These are phyloP conservation scores for Penicillium cinerascens DNA, from an alignment of 495 filamentous ascomycete species.

Conservation along the genomic window DNA sequence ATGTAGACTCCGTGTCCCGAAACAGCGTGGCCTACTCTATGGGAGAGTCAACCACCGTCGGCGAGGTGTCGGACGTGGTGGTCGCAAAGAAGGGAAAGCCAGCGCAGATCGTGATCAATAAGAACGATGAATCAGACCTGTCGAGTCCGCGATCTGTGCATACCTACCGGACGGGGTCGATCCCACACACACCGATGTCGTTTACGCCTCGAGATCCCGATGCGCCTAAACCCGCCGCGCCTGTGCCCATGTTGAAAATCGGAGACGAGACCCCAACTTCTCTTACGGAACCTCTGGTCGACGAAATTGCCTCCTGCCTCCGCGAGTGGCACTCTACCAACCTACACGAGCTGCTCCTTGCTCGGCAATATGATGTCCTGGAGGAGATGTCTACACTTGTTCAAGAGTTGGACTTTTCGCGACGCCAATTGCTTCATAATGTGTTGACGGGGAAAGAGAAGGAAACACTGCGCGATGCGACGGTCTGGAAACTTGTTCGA, in stretches of 20 bases:
- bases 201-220: conserved; percentile 46
- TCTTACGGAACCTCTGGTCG: conserved; percentile 83
- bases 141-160: conserved; percentile 32
- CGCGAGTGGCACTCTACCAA: conserved; percentile 98
- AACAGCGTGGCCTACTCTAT: conserved; percentile 31
- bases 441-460: conserved; percentile 87
- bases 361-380: conserved; percentile 71
- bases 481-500: conserved; percentile 89
- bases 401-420: conserved; percentile 70
- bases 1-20: conserved; percentile 21
- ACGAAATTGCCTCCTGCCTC: conserved; percentile 94
- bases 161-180: conserved; percentile 26
- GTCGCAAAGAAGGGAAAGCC: conserved; percentile 42
- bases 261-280: conserved; percentile 94
- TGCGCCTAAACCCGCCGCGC: conserved; percentile 76
- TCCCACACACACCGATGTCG: conserved; percentile 36
- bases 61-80: conserved; percentile 38
- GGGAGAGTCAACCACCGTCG: conserved; percentile 22
- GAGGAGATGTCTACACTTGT: conserved; percentile 79
- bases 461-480: conserved; percentile 68
- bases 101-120: conserved; percentile 41
- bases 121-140: conserved; percentile 32
- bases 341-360: conserved; percentile 86
- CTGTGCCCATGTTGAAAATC: conserved; percentile 95
- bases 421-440: conserved; percentile 88